Evolutionary conservation across 2,329 filamentous ascomycete genomes (phyloP).

Genomic region (Fusarium sp.): DNA sequence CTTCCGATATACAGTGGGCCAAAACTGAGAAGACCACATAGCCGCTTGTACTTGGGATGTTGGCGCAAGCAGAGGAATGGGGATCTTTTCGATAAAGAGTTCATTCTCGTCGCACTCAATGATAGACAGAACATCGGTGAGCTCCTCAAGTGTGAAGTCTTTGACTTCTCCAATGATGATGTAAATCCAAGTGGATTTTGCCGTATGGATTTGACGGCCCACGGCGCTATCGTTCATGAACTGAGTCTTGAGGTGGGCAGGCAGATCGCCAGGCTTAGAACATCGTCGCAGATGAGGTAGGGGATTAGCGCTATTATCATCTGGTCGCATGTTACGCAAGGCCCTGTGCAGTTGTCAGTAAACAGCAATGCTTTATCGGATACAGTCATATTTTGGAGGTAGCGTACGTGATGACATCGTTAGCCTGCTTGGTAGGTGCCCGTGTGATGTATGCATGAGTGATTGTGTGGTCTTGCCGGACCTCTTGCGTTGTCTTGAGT

Average conservation of each 20-base stretch:
- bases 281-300: slow-evolving; percentile 80
- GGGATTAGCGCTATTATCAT: slow-evolving; percentile 69
- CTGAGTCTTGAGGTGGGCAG: slow-evolving; percentile 70
- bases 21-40: slow-evolving; percentile 80
- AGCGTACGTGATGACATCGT: slow-evolving; percentile 76
- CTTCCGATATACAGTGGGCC: slow-evolving; percentile 87
- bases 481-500: slow-evolving; percentile 72
- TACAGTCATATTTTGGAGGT: background rate
- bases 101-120: slow-evolving; percentile 64
- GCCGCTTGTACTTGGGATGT: slow-evolving; percentile 80
- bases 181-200: slow-evolving; percentile 70
- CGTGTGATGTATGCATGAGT: slow-evolving; percentile 77
- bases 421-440: slow-evolving; percentile 77
- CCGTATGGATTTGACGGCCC: slow-evolving; percentile 67
- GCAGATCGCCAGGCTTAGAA: slow-evolving; percentile 76
- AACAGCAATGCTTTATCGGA: background rate
- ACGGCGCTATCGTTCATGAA: slow-evolving; percentile 68
- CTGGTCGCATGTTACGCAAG: slow-evolving; percentile 66
- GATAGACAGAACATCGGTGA: slow-evolving; percentile 59
- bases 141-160: slow-evolving; percentile 63
- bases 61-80: slow-evolving; percentile 78
- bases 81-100: slow-evolving; percentile 70
- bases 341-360: slow-evolving; percentile 55
- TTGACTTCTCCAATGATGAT: slow-evolving; percentile 65
- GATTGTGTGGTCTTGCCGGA: slow-evolving; percentile 67